A percentile compares a stretch with the other conserved stretches of the same genome.
phyloP scores from a whole-genome alignment of 1,139 yeast genomes.

The Fermentozyma sake region DNA sequence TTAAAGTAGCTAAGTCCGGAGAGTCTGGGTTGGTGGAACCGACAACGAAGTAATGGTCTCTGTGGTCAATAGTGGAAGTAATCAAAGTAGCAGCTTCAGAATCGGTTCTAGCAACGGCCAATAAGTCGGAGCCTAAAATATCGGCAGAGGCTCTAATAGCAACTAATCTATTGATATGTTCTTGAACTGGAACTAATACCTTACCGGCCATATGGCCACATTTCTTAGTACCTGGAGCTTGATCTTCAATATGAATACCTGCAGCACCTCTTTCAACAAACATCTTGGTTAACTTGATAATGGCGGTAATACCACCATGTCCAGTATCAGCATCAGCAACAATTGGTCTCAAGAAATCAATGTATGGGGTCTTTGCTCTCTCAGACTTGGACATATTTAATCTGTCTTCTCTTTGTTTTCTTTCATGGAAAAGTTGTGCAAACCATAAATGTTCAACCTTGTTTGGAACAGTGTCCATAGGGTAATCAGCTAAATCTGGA shows the following conservation, averaged over 20 bases:
- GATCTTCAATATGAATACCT: conserved; percentile 97
- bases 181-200: conserved; percentile 95
- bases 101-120: conserved; percentile 92
- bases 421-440: conserved; percentile 95
- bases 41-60: conserved; percentile 89
- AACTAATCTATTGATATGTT: conserved; percentile 89
- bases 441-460: conserved; percentile 96
- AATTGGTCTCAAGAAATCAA: conserved; percentile 88
- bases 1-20: conserved; percentile 68
- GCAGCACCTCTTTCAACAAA: conserved; percentile 99
- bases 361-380: conserved; percentile 60
- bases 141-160: conserved; percentile 97
- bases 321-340: conserved; percentile 98
- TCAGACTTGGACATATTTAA: conserved; percentile 53
- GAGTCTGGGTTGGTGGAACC: conserved; percentile 87
- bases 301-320: conserved; percentile 97
- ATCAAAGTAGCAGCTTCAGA: conserved; percentile 95
- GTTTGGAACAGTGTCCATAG: conserved; percentile 98
- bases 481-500: conserved; percentile 97
- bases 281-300: conserved; percentile 90
- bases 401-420: conserved; percentile 91
- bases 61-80: conserved; percentile 88
- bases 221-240: conserved; percentile 97
- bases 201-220: conserved; percentile 99
- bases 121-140: conserved; percentile 79